Base-by-base conservation (phyloP, 176 grass and related monocot species). In the Carex pumila region DNA sequence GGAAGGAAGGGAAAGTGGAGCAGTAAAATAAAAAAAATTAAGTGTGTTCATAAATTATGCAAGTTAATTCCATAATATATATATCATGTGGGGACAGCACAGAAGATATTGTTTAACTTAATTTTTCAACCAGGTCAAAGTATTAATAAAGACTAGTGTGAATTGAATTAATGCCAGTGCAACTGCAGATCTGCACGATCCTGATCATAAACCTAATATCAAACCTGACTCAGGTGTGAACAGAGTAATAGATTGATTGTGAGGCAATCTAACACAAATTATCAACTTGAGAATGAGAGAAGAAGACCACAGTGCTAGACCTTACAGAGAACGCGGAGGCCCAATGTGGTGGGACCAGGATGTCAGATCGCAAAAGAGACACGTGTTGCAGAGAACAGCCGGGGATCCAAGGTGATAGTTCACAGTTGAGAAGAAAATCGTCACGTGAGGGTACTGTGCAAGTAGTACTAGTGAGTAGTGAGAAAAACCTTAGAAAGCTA, bases 61-160 rank as follows among this genome's bases (percentile, higher is more conserved):
- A 73, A 47, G 15, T 54, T 53, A 55, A 55, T 76, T 54, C 12
- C 11, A 55, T 79, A 82, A 73, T 81, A 56, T 41, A 6, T 41
- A 41, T 45, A 45, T 71, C 77, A 83, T 73, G 87, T 62, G 65
- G 37, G 18, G 52, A 80, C 62, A 55, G 25, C 12, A 66, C 65
- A 72, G 57, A 15, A 49, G 80, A 82, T 55, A 5, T 39, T 36
- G 10, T 4, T 83, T 78, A 34, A 49, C 32, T 34, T 34, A 50
- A 12, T 3, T n/a, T 25, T 49, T 25, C 10, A 65, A 65, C 63
- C 25, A 65, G 63, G 9, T 32, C 39, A 22, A 73, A 21, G 10
- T 4, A 50, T 50, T 73, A 47, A 22, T 12, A 17, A 18, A 47
- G 3, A 21, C n/a, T 47, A 19, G 37, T 1, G 17, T 47, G 2